Evolutionary conservation across 208 protist genomes (phyloP), one percentile per base, ranked within the genome.

Genomic region (Strigomonas galati): DNA sequence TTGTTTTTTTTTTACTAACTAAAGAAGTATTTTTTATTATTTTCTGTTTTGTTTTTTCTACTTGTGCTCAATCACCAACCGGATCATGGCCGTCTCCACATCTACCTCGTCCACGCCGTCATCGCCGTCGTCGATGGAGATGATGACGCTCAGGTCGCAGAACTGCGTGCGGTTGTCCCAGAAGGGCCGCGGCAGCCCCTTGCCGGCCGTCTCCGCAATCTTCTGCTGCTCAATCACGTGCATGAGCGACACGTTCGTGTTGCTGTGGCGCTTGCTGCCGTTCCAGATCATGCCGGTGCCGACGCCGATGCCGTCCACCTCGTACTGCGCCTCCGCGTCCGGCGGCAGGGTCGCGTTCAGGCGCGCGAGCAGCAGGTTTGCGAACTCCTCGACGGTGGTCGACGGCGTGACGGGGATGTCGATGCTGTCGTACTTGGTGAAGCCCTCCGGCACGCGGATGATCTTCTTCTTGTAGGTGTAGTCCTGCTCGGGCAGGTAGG

Each of bases 341-440:
- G 65, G 48, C 0, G 84, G 76, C 7, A 82, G 75, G 28, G 75
- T 69, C 26, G 63, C 71, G 62, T 87, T 90, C 24, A 95, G 73
- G 51, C 81, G 27, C 40, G 69, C 75, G 46, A 81, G 69, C 3
- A 95, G 71, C 32, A 28, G 56, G 43, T 75, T 62, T 4, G 69
- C 78, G 59, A 95, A 93, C 59, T 89, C 54, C 59, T 83, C 64
- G 49, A 95, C 83, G 4, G 90, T 93, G 1, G 90, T 95, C 19
- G 31, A 26, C 14, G 70, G 71, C 7, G 75, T 92, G 9, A 95
- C 68, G 1, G 76, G 63, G 14, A 95, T 57, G 67, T 77, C 70
- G 61, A 95, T 85, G 37, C 46, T 71, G 62, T 95, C 90, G 75
- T 95, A 95, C 76, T 95, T 95, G 37, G 87, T 95, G 66, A 87